Evolutionary conservation across 2,329 filamentous ascomycete species (phyloP), one percentile per base, ranked within the genome.

Genomic region (Rachicladosporium sp.): DNA sequence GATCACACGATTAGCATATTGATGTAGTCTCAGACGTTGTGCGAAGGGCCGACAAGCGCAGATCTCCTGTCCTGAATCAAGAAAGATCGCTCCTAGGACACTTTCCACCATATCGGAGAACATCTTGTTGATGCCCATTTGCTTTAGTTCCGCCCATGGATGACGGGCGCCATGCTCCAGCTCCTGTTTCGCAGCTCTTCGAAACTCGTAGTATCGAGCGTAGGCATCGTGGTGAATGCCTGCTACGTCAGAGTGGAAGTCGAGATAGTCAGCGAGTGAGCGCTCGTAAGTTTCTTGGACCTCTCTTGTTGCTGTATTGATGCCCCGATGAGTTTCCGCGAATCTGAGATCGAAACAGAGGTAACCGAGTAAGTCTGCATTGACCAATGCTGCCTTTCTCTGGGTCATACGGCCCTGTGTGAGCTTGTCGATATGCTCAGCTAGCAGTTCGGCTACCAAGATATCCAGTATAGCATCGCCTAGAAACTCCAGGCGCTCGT

Each of bases 391-490:
- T 0, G 80, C 77, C 41, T 82, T 78, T 42, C 88, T 64, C 2
- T 77, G 63, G 50, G 91, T 85, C 76, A 94, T 85, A n/a, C 71
- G 62, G 27, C 66, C 58, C 38, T 72, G 70, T 2, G 64, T 55
- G 7, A 73, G 58, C 2, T 66, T 51, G 2, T 55, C 54, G 1
- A 75, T 55, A 3, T 67, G 59, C 0, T 62, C 50, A 55, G 73
- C 80, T 5, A 87, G 61, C 10, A 60, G 65, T 0, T 62, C 64
- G 7, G 83, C 75, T 33, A 94, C 65, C 37, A 93, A 65, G 49
- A 76, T 73, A 58, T 94, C 88, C 0, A 95, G 73, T 2, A 94
- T 66, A 0, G 85, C 74, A 49, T 95, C 88, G 1, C 88, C 88
- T 0, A 94, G 64, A 50, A 89, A 93, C 54, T 95, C 88, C 1